These are phyloP conservation scores for Backusella macrospora DNA, from an alignment of 192 early-diverging fungal species.

Conservation along the genomic window DNA sequence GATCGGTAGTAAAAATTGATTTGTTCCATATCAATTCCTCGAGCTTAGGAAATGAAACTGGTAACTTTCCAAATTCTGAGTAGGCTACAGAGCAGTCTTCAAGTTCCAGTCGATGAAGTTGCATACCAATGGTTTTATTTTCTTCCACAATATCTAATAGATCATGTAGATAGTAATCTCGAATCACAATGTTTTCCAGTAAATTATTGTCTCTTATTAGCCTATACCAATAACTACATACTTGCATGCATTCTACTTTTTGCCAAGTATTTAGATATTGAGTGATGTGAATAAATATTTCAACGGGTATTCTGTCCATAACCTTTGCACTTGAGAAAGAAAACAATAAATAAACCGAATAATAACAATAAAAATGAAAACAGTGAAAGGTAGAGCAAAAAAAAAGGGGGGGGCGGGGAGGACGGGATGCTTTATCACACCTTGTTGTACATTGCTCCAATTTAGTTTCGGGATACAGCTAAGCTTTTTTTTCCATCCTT, in stretches of 20 bases:
- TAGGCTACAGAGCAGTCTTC: slow-evolving; percentile 6
- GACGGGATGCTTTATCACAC: neutral
- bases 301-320: neutral
- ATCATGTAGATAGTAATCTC: slow-evolving; percentile 6
- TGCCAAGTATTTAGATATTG: neutral
- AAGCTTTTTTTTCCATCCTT: neutral
- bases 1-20: neutral
- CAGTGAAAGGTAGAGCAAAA: neutral
- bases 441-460: slow-evolving; percentile 3
- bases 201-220: neutral
- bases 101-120: slow-evolving; percentile 1
- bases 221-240: neutral
- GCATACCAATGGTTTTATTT: neutral
- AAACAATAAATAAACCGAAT: neutral
- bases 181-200: neutral
- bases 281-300: neutral
- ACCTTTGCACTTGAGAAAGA: neutral
- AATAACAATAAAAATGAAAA: neutral
- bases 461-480: neutral
- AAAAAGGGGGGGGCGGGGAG: neutral
- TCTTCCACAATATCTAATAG: neutral
- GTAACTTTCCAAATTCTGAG: neutral
- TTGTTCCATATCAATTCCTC: neutral
- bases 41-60: neutral
- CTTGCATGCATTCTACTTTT: neutral